Evolutionary conservation across 202 grass and related monocot genomes (phyloP).

Genomic region (Zizania palustris): DNA sequence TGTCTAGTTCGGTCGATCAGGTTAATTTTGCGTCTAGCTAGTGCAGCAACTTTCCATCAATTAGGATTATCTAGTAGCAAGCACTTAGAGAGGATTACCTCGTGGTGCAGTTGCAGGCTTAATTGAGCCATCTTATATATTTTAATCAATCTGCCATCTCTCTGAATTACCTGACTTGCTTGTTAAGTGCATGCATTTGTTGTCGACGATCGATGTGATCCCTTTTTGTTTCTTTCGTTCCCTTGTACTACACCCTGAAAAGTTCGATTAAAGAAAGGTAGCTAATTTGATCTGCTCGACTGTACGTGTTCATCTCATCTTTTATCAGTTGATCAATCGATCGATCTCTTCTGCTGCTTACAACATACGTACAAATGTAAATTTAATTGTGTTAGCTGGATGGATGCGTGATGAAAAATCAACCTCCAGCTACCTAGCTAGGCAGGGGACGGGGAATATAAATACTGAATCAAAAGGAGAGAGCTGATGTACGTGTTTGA

Average conservation of each 20-base stretch:
- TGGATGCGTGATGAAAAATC: slow-evolving; percentile 1
- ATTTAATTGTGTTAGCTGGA: slow-evolving; percentile 17
- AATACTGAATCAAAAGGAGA: slow-evolving; percentile 6
- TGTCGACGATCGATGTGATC: too few species aligned
- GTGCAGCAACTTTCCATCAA: background rate
- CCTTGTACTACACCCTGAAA: background rate
- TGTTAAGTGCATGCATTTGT: too few species aligned
- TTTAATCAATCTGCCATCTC: background rate
- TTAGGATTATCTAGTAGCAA: background rate
- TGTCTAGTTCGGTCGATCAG: background rate
- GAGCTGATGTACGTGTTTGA: background rate
- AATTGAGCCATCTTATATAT: background rate
- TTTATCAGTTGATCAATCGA: background rate
- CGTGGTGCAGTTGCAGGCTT: slow-evolving; percentile 1
- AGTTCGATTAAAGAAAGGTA: background rate
- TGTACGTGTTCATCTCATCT: background rate
- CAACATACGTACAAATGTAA: background rate
- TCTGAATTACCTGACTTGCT: background rate
- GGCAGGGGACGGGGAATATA: background rate
- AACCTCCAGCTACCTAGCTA: slow-evolving; percentile 23
- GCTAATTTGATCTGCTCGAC: too few species aligned
- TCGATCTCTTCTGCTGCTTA: background rate
- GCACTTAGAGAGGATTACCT: background rate
- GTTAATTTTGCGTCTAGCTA: background rate
- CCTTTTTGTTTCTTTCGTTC: background rate